phyloP scores from a whole-genome alignment of 2,329 filamentous ascomycete species.

The Aureobasidium sp. region DNA sequence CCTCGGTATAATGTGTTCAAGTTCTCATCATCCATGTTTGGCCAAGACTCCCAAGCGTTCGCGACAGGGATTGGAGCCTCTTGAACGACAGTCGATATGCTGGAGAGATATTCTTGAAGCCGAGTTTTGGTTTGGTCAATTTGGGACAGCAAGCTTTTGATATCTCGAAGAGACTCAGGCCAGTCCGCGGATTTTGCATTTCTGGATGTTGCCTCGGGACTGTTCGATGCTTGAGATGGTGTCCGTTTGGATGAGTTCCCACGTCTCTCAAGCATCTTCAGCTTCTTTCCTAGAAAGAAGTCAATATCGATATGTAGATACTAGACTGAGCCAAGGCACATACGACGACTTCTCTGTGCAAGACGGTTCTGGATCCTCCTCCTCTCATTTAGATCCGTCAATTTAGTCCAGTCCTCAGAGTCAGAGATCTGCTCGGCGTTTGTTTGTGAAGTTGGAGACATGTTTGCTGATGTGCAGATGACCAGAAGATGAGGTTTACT shows the following conservation, averaged over 20 bases:
- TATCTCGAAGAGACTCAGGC: not conserved
- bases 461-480: not conserved
- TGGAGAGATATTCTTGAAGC: not conserved
- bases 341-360: not conserved
- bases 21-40: not conserved
- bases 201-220: not conserved
- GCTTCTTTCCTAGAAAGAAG: not conserved
- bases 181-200: not conserved
- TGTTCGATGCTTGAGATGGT: not conserved
- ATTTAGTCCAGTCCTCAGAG: not conserved
- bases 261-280: not conserved
- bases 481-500: not conserved
- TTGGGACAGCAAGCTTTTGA: not conserved
- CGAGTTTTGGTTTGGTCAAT: not conserved
- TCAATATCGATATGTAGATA: not conserved
- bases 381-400: not conserved
- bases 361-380: not conserved
- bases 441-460: not conserved
- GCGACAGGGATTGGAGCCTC: not conserved
- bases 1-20: not conserved
- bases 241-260: not conserved
- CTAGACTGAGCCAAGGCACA: not conserved
- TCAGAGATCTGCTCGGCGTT: not conserved
- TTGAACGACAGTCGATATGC: not conserved
- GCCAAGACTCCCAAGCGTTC: not conserved